These are phyloP conservation scores for Arachis monticola DNA, from an alignment of 331 rosid genomes.

Conservation along the genomic window DNA sequence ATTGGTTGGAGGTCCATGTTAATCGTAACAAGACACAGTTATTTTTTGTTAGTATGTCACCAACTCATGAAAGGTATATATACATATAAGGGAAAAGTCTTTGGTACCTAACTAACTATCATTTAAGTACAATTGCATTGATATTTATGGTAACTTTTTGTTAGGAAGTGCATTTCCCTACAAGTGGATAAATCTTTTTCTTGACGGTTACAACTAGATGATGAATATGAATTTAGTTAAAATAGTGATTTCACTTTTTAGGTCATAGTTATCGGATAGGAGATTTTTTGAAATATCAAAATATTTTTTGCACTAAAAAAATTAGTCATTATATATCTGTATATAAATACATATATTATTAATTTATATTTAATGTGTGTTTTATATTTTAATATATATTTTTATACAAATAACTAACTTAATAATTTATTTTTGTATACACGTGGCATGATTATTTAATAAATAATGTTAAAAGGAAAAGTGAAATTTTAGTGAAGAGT, in stretches of 20 bases:
- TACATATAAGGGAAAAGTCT: not conserved
- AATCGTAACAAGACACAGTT: constrained; percentile 65
- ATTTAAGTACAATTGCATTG: not conserved
- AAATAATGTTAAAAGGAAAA: too few relatives aligned
- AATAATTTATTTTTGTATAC: too few relatives aligned
- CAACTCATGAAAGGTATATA: constrained; percentile 82
- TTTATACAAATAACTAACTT: too few relatives aligned
- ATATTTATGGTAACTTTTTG: not conserved
- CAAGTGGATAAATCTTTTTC: not conserved
- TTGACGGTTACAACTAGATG: too few relatives aligned
- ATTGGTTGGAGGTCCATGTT: constrained; percentile 93
- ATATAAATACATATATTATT: too few relatives aligned
- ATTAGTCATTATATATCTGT: too few relatives aligned
- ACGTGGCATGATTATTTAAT: too few relatives aligned
- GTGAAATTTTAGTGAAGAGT: too few relatives aligned
- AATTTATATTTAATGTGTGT: too few relatives aligned
- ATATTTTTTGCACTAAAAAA: too few relatives aligned
- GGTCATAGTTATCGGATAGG: not conserved
- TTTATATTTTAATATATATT: too few relatives aligned
- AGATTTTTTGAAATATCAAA: not conserved
- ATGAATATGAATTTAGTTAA: not conserved
- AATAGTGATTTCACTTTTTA: not conserved
- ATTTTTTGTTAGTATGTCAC: constrained; percentile 94
- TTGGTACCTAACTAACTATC: not conserved
- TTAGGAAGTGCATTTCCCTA: not conserved